Conservation (phyloP, 495 filamentous ascomycete species). For the Penicilliopsis zonata region DNA sequence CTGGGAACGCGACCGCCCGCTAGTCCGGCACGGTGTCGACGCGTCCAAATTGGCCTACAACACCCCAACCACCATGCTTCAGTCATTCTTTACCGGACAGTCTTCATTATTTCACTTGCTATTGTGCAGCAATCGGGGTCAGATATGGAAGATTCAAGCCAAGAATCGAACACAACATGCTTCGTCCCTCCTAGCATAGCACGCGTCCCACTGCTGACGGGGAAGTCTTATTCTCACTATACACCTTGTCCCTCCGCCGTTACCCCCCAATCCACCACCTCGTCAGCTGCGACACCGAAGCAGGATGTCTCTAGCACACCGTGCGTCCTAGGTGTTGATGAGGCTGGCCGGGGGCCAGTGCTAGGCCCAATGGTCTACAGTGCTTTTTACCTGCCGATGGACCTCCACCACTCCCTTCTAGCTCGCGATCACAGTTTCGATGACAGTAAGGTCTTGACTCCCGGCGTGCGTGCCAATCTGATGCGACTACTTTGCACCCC, state of each 20-base stretch:
- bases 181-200: constrained; percentile 62
- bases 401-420: constrained; percentile 58
- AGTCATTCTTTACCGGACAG: neutral
- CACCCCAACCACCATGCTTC: neutral
- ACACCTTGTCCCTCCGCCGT: constrained; percentile 51
- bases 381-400: constrained; percentile 68
- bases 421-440: constrained; percentile 71
- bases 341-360: constrained; percentile 90
- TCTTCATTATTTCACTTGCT: neutral
- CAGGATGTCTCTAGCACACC: constrained; percentile 15
- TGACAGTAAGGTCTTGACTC: constrained; percentile 81
- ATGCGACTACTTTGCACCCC: constrained; percentile 65
- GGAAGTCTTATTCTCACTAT: constrained; percentile 75
- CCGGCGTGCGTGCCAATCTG: constrained; percentile 56
- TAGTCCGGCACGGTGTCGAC: constrained; percentile 29
- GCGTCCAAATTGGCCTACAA: constrained; percentile 14
- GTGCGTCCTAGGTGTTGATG: constrained; percentile 81
- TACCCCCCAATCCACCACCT: constrained; percentile 22
- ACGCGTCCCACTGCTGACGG: constrained; percentile 45
- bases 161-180: neutral
- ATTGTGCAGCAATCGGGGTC: neutral
- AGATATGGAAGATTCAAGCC: constrained; percentile 1
- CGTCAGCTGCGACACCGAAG: constrained; percentile 7
- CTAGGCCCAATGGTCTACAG: constrained; percentile 97
- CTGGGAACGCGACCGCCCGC: constrained; percentile 9